Evolutionary conservation across 2,329 filamentous ascomycete genomes (phyloP).

Genomic region (Penicillium sp.): DNA sequence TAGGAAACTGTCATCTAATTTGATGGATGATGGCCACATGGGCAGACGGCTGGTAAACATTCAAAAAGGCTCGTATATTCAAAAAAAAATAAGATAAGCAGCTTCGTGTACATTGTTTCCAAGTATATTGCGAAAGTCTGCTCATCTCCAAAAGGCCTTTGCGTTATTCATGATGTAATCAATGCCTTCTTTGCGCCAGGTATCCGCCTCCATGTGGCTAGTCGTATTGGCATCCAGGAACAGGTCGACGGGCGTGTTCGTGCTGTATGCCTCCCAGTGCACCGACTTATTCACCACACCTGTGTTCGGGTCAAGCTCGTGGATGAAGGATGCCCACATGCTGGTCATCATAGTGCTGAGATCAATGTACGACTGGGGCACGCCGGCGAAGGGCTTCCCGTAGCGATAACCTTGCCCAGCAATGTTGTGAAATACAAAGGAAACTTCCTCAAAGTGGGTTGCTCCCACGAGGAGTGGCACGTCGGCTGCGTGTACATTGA

Average conservation of each 20-base stretch:
- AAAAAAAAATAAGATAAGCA: background rate
- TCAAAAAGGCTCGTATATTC: too few species aligned
- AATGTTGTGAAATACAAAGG: conserved; percentile 56
- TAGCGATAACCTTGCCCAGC: conserved; percentile 48
- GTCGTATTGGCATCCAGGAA: conserved; percentile 52
- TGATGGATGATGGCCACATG: background rate
- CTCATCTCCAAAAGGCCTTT: conserved; percentile 21
- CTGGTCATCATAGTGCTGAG: conserved; percentile 51
- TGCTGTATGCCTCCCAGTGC: conserved; percentile 48
- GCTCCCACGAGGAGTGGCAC: conserved; percentile 44
- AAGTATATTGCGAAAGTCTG: background rate
- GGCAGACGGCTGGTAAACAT: background rate
- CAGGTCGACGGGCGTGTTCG: conserved; percentile 44
- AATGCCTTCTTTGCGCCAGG: conserved; percentile 40
- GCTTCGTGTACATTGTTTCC: background rate
- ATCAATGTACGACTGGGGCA: conserved; percentile 42
- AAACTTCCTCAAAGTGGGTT: conserved; percentile 57
- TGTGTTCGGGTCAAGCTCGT: conserved; percentile 47
- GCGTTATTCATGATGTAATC: conserved; percentile 32
- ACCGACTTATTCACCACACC: conserved; percentile 20
- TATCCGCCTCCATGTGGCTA: conserved; percentile 45
- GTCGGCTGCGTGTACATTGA: conserved; percentile 54
- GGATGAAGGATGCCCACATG: conserved; percentile 54
- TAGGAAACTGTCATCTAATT: background rate
- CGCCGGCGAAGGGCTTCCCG: conserved; percentile 36